Evolutionary conservation across 176 grass and related monocot species (phyloP).

Genomic region (Rhynchospora tenuis): DNA sequence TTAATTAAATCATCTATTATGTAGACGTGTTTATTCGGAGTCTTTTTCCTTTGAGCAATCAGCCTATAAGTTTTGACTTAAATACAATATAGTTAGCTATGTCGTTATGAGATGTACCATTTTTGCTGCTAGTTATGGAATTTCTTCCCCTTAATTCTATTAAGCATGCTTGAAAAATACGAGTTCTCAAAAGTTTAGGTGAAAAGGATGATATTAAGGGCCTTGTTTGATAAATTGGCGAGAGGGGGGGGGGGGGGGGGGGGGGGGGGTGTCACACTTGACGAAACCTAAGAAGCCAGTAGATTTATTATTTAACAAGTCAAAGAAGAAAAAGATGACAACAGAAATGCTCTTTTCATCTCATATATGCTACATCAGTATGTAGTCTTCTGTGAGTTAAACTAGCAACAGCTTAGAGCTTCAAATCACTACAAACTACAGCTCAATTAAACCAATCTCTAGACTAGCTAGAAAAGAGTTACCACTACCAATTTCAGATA

Average conservation of each 20-base stretch:
- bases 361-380: constrained; percentile 4
- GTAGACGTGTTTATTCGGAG: not conserved
- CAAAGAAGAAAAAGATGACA: not conserved
- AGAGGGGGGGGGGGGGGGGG: too few relatives aligned
- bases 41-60: not conserved
- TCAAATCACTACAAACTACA: not conserved
- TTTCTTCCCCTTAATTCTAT: not conserved
- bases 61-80: not conserved
- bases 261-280: too few relatives aligned
- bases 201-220: not conserved
- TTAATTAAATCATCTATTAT: not conserved
- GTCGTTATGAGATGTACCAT: not conserved
- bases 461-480: not conserved
- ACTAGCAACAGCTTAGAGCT: not conserved
- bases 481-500: not conserved
- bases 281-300: not conserved
- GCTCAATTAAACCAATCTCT: not conserved
- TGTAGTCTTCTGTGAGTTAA: constrained; percentile 2
- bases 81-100: not conserved
- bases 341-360: not conserved
- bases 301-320: not conserved
- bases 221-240: too few relatives aligned
- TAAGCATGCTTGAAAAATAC: not conserved
- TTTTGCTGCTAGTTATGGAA: not conserved
- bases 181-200: not conserved